Evolutionary conservation across 768 basidiomycete genomes (phyloP).

Genomic region (Russula foetens): DNA sequence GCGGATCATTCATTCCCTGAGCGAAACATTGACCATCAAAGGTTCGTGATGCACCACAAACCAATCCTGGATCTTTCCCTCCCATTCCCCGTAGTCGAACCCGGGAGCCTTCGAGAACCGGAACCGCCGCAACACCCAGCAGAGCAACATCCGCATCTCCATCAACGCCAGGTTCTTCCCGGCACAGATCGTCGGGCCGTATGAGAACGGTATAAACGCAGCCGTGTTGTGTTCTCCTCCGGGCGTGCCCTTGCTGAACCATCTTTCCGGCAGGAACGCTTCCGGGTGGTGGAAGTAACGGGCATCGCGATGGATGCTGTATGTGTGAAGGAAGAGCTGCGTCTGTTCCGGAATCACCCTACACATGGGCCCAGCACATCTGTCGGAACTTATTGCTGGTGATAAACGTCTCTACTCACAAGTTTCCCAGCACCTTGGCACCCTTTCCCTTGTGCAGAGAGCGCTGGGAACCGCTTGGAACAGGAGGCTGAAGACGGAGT

Average conservation of each 20-base stretch:
- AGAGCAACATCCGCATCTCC: conserved; percentile 34
- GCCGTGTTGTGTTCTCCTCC: conserved; percentile 23
- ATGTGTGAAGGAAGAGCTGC: conserved; percentile 8
- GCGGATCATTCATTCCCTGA: conserved; percentile 8
- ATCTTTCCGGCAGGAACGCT: conserved; percentile 12
- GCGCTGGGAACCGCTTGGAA: conserved; percentile 41
- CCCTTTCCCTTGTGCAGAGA: conserved; percentile 29
- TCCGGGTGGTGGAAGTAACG: conserved; percentile 7
- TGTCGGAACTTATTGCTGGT: too few species aligned
- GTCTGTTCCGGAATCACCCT: conserved; percentile 13
- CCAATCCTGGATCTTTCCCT: conserved; percentile 3
- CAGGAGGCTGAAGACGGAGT: conserved; percentile 41
- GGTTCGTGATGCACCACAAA: conserved; percentile 6
- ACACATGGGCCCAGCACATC: too few species aligned
- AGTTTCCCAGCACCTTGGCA: conserved; percentile 19
- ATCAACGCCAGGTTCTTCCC: conserved; percentile 37
- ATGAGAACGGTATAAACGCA: conserved; percentile 37
- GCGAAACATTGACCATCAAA: not conserved
- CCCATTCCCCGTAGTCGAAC: conserved; percentile 2
- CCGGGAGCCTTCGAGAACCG: conserved; percentile 18
- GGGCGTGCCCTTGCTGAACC: not conserved
- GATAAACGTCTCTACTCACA: not conserved
- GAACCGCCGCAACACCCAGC: conserved; percentile 31
- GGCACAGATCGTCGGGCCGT: conserved; percentile 35
- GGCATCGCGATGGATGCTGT: conserved; percentile 14